A percentile compares a stretch with the other conserved stretches of the same genome.
These are phyloP conservation scores for Starmera caribaea DNA, from an alignment of 805 yeast genomes.

Conservation along the genomic window DNA sequence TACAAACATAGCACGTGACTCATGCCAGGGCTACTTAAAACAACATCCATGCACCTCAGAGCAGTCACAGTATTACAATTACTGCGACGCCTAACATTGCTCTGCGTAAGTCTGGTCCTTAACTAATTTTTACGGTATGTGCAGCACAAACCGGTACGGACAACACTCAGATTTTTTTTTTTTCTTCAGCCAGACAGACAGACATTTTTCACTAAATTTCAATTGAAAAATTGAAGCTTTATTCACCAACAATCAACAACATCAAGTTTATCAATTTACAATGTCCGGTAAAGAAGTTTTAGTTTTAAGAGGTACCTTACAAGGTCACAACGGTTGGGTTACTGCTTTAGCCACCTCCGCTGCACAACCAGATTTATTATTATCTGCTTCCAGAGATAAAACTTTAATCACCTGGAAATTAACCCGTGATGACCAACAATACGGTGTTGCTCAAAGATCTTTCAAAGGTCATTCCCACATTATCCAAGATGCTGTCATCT, in stretches of 20 bases:
- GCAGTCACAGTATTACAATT: conserved; percentile 5
- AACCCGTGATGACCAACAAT: conserved; percentile 90
- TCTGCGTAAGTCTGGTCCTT: conserved; percentile 17
- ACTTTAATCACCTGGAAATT: conserved; percentile 97
- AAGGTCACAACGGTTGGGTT: conserved; percentile 97
- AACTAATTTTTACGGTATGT: conserved; percentile 3
- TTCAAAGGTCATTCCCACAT: conserved; percentile 99
- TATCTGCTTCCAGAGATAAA: conserved; percentile 99
- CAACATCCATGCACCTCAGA: background rate
- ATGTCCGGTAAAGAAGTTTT: conserved; percentile 92
- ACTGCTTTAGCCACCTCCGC: conserved; percentile 97
- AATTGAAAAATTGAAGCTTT: background rate
- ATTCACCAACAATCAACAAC: background rate
- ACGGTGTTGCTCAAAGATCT: conserved; percentile 97
- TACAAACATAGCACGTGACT: too few species aligned
- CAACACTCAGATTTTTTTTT: background rate
- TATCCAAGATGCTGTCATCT: conserved; percentile 94
- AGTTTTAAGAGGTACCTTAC: conserved; percentile 99
- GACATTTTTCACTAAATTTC: too few species aligned
- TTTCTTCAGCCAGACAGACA: background rate
- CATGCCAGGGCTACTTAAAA: too few species aligned
- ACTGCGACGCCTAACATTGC: conserved; percentile 13
- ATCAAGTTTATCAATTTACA: conserved; percentile 2
- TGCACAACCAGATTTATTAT: conserved; percentile 94
- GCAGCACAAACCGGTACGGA: background rate